Percentiles rank a stretch among this genome's conserved stretches.
Evolutionary conservation across 2,329 filamentous ascomycete species (phyloP).

Genomic region (Botrytis fabae): DNA sequence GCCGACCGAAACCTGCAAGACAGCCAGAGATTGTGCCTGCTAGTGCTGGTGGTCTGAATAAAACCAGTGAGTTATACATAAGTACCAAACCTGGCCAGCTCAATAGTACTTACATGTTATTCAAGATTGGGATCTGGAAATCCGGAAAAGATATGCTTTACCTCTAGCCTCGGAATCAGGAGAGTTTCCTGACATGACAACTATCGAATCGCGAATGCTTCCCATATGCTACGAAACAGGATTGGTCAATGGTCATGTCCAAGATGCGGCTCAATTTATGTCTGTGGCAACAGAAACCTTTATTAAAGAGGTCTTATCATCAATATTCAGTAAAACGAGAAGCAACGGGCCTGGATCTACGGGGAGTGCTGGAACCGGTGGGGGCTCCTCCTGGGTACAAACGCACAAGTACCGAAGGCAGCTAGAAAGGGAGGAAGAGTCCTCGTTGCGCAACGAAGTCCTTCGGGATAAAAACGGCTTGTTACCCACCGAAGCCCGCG

Average conservation of each 20-base stretch:
- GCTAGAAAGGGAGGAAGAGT: conserved; percentile 73
- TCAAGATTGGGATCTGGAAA: conserved; percentile 65
- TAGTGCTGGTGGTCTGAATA: conserved; percentile 72
- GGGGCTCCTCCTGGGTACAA: conserved; percentile 70
- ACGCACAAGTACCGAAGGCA: conserved; percentile 76
- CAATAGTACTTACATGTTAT: conserved; percentile 15
- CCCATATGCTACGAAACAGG: conserved; percentile 69
- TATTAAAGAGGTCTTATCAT: conserved; percentile 64
- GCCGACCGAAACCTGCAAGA: conserved; percentile 44
- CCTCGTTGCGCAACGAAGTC: conserved; percentile 70
- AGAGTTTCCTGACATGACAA: conserved; percentile 66
- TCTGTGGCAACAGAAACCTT: conserved; percentile 66
- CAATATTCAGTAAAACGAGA: conserved; percentile 63
- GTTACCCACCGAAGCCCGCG: conserved; percentile 77
- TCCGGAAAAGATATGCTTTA: conserved; percentile 63
- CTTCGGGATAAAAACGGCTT: conserved; percentile 73
- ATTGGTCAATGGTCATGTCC: conserved; percentile 57
- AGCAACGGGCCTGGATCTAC: conserved; percentile 65
- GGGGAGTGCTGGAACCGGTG: conserved; percentile 62
- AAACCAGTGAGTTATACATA: conserved; percentile 59
- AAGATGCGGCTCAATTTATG: conserved; percentile 64
- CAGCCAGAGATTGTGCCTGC: conserved; percentile 63
- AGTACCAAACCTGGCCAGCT: conserved; percentile 45
- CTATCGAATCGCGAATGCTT: conserved; percentile 64
- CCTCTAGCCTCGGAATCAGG: conserved; percentile 67